A percentile compares a stretch with the other conserved stretches of the same genome.
Evolutionary conservation across 1,284 basidiomycete species (phyloP).

Genomic region (Apiotrichum gamsii): DNA sequence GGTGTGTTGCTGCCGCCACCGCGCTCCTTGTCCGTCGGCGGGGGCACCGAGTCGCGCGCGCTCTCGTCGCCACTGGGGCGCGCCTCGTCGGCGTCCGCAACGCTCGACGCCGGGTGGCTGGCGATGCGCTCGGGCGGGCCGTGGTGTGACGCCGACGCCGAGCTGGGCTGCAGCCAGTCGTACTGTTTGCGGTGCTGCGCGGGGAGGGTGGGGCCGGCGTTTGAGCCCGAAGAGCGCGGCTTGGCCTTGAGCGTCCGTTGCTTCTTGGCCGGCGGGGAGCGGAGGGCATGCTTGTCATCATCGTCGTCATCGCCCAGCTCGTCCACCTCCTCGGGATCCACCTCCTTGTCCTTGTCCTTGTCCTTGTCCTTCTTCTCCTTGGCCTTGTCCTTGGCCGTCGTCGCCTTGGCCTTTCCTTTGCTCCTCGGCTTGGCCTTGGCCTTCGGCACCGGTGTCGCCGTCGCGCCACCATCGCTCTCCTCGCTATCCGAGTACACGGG

Average conservation of each 20-base stretch:
- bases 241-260: slow-evolving; percentile 4
- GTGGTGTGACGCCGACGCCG: slow-evolving; percentile 34
- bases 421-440: not conserved
- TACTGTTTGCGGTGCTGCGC: slow-evolving; percentile 33
- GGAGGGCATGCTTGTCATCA: not conserved
- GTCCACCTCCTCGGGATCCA: too few relatives aligned
- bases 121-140: slow-evolving; percentile 30
- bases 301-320: too few relatives aligned
- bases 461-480: slow-evolving; percentile 9
- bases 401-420: too few relatives aligned
- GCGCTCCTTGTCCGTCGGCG: not conserved
- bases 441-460: not conserved
- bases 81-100: slow-evolving; percentile 1
- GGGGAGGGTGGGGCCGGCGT: slow-evolving; percentile 6
- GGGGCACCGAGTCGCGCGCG: not conserved
- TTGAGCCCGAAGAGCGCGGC: not conserved
- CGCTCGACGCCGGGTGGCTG: not conserved
- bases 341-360: too few relatives aligned
- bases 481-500: slow-evolving; percentile 34
- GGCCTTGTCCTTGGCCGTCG: too few relatives aligned
- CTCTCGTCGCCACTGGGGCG: slow-evolving; percentile 5
- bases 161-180: slow-evolving; percentile 38
- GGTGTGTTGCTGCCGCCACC: slow-evolving; percentile 1
- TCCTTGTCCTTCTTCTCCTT: not conserved
- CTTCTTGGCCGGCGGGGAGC: slow-evolving; percentile 12